Base-by-base conservation (phyloP, 2,329 filamentous ascomycete genomes). In the Hawksworthiomyces lignivorus region DNA sequence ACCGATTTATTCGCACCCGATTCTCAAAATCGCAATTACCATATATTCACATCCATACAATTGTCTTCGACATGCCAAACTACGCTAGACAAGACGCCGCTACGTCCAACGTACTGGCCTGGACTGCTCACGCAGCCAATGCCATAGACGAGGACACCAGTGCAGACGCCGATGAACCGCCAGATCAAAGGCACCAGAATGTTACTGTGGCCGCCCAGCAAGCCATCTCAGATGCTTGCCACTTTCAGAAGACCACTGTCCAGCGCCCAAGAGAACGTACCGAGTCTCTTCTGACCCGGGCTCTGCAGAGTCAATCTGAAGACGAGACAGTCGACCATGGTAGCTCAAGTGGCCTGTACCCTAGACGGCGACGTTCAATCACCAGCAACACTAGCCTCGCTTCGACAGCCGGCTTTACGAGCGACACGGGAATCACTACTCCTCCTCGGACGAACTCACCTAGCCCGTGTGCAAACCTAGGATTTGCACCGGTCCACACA, bases 331-430 rank as follows among this genome's bases (percentile, higher is more conserved):
- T 65, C 50, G 64, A 62, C 34, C 52, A 56, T 33, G 60, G 60
- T 26, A 60, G 64, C 11, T 56, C 60, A 32, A 52, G 63, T 30
- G 27, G 36, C 24, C 51, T 54, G n/a, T 55, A 54, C 40, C 59
- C 56, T 18, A 59, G 62, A 26, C 65, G 73, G 45, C 66, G 73
- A 52, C 70, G 79, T 46, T 90, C 84, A 46, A 80, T 83, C 53
- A 83, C 81, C 59, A 94, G 87, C 68, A 90, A 82, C 56, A 68
- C 80, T 51, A 95, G 88, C 64, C 65, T 83, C 46, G 74, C 85
- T 34, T 95, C 89, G 2, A 94, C 87, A 4, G 85, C 85, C 28
- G 90, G 96, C 50, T 72, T 97, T 44, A 96, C 88, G n/a, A 96
- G 89, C 62, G 92, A 96, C 56, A 92, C 86, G 44, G 89, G 87